Conservation (phyloP, 2,329 filamentous ascomycete species). For the Blastomyces gilchristii region DNA sequence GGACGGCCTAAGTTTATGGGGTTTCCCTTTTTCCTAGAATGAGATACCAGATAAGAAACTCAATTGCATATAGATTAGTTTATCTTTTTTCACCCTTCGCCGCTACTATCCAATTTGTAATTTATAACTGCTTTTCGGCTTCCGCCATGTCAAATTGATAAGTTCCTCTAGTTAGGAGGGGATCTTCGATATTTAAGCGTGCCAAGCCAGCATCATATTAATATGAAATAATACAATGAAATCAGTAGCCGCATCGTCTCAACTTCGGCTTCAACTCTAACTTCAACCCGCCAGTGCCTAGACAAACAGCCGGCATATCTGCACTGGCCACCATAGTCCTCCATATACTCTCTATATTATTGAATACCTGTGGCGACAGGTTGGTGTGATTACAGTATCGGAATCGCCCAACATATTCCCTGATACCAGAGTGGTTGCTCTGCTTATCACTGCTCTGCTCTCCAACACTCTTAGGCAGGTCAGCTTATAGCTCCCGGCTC, state of each 20-base stretch:
- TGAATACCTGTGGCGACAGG: not conserved
- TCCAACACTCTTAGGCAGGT: not conserved
- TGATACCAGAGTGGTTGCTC: not conserved
- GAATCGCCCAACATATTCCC: not conserved
- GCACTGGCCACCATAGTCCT: not conserved
- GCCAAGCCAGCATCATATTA: not conserved
- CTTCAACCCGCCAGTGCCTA: not conserved
- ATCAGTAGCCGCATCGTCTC: too few species aligned
- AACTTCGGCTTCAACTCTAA: not conserved
- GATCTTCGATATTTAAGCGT: not conserved
- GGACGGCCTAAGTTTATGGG: not conserved
- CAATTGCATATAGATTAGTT: conserved; percentile 4
- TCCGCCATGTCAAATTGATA: not conserved
- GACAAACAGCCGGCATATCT: not conserved
- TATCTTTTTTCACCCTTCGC: not conserved
- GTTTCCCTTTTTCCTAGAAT: conserved; percentile 1
- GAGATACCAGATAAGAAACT: conserved; percentile 5
- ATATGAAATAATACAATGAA: too few species aligned
- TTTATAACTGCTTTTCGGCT: not conserved
- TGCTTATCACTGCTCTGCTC: not conserved
- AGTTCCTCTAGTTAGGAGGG: too few species aligned
- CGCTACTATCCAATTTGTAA: not conserved
- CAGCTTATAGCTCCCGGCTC: not conserved
- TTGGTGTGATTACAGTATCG: not conserved
- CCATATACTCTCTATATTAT: not conserved